Percentiles rank a stretch among this genome's conserved stretches.
Conservation (phyloP, 495 filamentous ascomycete genomes). For the Penicillium bovifimosum region DNA sequence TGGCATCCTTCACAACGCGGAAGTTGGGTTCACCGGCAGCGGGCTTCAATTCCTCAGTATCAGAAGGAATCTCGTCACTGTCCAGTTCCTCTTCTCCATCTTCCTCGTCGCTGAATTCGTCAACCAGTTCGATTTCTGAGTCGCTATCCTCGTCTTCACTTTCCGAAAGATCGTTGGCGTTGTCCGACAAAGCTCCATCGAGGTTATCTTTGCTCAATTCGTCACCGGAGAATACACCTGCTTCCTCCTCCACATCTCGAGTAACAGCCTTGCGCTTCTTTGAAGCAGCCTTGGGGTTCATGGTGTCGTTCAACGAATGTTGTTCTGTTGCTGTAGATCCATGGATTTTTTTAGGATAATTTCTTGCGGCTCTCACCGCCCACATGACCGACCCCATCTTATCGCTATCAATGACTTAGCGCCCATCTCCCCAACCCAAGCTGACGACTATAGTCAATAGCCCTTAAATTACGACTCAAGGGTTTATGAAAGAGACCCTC, state of each 20-base stretch:
- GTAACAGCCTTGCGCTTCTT: slow-evolving; percentile 58
- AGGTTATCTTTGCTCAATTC: slow-evolving; percentile 60
- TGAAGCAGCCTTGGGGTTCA: slow-evolving; percentile 36
- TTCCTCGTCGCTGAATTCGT: slow-evolving; percentile 40
- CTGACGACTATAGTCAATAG: slow-evolving; percentile 1
- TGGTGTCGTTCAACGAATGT: slow-evolving; percentile 18
- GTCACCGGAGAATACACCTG: slow-evolving; percentile 54
- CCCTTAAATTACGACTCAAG: neutral
- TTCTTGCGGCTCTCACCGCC: slow-evolving; percentile 36
- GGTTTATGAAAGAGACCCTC: neutral
- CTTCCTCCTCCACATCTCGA: slow-evolving; percentile 46
- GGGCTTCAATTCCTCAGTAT: slow-evolving; percentile 27
- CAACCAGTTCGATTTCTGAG: slow-evolving; percentile 41
- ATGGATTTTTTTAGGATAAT: slow-evolving; percentile 29
- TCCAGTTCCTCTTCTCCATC: slow-evolving; percentile 42
- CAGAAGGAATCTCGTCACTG: slow-evolving; percentile 50
- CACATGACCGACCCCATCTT: slow-evolving; percentile 40
- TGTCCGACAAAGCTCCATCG: slow-evolving; percentile 60
- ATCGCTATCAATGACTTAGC: slow-evolving; percentile 23
- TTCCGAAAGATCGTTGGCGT: slow-evolving; percentile 44
- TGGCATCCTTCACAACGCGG: slow-evolving; percentile 57
- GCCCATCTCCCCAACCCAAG: neutral
- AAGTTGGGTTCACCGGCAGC: slow-evolving; percentile 33
- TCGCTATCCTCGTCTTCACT: slow-evolving; percentile 41
- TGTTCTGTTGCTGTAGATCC: slow-evolving; percentile 10